These are phyloP conservation scores for Cyclotella choctawhatcheeana DNA, from an alignment of 108 stramenopile genomes.

Conservation along the genomic window DNA sequence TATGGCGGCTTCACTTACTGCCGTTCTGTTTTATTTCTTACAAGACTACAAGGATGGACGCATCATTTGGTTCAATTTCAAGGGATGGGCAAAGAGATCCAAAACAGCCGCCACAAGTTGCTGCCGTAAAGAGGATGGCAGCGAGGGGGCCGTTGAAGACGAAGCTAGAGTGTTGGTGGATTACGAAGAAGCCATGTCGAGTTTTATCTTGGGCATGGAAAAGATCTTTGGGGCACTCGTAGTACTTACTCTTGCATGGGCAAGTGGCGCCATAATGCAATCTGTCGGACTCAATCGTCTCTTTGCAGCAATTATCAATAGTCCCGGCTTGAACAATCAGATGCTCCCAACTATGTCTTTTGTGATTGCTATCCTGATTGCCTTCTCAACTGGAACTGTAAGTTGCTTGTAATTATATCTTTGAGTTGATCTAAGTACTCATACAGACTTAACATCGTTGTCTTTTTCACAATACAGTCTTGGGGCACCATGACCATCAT, in stretches of 20 bases:
- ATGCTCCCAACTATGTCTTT: slow-evolving; percentile 69
- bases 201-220: slow-evolving; percentile 54
- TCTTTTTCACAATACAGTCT: slow-evolving; percentile 19
- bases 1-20: slow-evolving; percentile 46
- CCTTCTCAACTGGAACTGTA: slow-evolving; percentile 65
- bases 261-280: slow-evolving; percentile 62
- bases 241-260: slow-evolving; percentile 63
- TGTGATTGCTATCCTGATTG: slow-evolving; percentile 64
- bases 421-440: background rate
- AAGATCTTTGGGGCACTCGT: slow-evolving; percentile 52
- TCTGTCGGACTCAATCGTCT: slow-evolving; percentile 63
- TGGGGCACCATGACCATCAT: slow-evolving; percentile 84
- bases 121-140: background rate
- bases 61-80: slow-evolving; percentile 10
- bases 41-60: slow-evolving; percentile 4
- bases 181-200: background rate
- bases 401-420: too few species aligned
- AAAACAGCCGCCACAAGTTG: too few species aligned
- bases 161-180: background rate
- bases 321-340: slow-evolving; percentile 35
- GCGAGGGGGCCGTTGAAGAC: background rate
- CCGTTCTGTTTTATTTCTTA: slow-evolving; percentile 43
- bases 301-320: slow-evolving; percentile 57
- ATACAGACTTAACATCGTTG: background rate
- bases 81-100: background rate